phyloP scores from a whole-genome alignment of 768 basidiomycete species.

The Podaxis sp. region DNA sequence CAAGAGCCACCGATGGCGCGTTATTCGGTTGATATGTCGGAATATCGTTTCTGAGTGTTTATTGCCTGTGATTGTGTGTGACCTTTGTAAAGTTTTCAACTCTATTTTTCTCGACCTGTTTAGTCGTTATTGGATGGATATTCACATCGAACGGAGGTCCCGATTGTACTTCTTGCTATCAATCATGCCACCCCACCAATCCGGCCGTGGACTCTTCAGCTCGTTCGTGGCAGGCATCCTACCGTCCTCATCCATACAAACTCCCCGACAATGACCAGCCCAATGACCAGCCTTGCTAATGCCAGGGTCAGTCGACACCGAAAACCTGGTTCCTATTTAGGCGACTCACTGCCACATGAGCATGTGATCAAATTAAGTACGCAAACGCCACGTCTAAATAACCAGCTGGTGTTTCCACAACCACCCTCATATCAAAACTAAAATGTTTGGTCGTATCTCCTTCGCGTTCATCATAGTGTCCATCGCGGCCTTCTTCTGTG shows the following conservation, averaged over 20 bases:
- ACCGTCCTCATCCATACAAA: not conserved
- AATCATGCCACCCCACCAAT: not conserved
- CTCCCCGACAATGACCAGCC: not conserved
- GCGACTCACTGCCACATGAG: conserved; percentile 2
- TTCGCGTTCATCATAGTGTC: conserved; percentile 59
- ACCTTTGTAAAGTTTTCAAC: not conserved
- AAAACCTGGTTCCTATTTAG: not conserved
- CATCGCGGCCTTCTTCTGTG: conserved; percentile 66
- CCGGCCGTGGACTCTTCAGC: not conserved
- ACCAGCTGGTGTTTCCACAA: conserved; percentile 3
- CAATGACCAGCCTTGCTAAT: not conserved
- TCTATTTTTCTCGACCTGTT: not conserved
- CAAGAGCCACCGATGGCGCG: not conserved
- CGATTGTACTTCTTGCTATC: not conserved
- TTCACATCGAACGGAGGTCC: not conserved
- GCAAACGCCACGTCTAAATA: conserved; percentile 23
- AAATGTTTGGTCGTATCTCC: conserved; percentile 62
- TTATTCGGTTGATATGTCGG: not conserved
- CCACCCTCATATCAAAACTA: conserved; percentile 19
- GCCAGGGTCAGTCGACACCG: not conserved
- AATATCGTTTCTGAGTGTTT: not conserved
- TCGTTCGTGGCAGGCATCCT: not conserved
- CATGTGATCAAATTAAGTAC: not conserved
- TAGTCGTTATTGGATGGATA: not conserved
- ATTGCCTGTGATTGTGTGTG: not conserved